phyloP scores from a whole-genome alignment of 75 land plant genomes.

The Adiantum capillusveneris region DNA sequence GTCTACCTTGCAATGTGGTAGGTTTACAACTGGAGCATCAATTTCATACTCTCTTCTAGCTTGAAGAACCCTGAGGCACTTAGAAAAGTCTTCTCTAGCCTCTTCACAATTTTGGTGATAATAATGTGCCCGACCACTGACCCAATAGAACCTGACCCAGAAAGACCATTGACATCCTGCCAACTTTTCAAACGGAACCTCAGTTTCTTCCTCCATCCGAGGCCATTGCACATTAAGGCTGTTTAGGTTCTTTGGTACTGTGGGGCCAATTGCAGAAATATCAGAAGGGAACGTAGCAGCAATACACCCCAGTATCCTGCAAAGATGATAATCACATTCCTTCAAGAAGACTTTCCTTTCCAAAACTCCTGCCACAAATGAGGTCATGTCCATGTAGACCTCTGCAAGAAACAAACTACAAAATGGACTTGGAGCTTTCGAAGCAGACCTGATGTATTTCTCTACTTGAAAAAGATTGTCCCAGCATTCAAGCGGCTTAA shows the following conservation, averaged over 20 bases:
- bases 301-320: constrained; percentile 64
- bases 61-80: constrained; percentile 43
- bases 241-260: too few species aligned
- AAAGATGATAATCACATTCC: constrained; percentile 79
- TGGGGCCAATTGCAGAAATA: too few species aligned
- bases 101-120: constrained; percentile 58
- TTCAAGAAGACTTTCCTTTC: constrained; percentile 30
- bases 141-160: constrained; percentile 85
- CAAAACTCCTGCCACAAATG: constrained; percentile 22
- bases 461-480: constrained; percentile 66
- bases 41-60: constrained; percentile 13
- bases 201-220: too few species aligned
- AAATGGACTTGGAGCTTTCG: constrained; percentile 45
- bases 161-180: constrained; percentile 29
- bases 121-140: constrained; percentile 57
- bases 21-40: constrained; percentile 14
- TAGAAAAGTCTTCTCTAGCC: constrained; percentile 53
- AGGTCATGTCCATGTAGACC: constrained; percentile 59
- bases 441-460: constrained; percentile 54
- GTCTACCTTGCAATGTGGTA: constrained; percentile 68
- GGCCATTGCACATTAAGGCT: too few species aligned
- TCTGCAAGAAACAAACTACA: constrained; percentile 89
- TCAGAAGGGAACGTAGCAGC: constrained; percentile 7
- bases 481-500: constrained; percentile 29
- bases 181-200: neutral